Conservation (phyloP, 2,329 filamentous ascomycete species). For the Fusarium hainanense region DNA sequence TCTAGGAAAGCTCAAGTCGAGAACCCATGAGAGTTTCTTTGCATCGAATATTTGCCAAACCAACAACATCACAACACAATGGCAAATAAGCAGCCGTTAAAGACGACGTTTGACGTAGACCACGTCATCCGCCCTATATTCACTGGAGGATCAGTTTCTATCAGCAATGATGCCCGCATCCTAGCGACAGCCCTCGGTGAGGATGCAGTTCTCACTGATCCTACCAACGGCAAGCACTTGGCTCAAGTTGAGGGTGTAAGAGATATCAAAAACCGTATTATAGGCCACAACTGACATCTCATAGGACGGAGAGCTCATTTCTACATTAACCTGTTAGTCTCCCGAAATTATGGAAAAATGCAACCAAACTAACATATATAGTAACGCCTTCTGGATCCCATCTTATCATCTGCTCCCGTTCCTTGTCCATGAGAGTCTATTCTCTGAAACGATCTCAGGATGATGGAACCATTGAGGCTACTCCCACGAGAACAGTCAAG, state of each 20-base stretch:
- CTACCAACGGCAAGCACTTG: constrained; percentile 83
- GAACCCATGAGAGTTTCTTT: constrained; percentile 38
- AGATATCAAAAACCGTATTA: background rate
- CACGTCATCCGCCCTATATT: constrained; percentile 92
- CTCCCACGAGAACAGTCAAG: constrained; percentile 83
- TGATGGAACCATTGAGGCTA: constrained; percentile 69
- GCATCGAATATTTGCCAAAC: constrained; percentile 33
- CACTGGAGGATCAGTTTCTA: constrained; percentile 86
- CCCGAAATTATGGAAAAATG: background rate
- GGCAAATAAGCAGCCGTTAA: constrained; percentile 72
- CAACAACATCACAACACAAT: constrained; percentile 49
- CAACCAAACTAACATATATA: constrained; percentile 50
- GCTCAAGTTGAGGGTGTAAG: constrained; percentile 86
- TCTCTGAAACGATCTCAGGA: constrained; percentile 70
- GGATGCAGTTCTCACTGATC: constrained; percentile 87
- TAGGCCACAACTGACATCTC: constrained; percentile 32
- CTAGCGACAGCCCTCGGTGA: constrained; percentile 92
- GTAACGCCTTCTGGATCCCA: constrained; percentile 91
- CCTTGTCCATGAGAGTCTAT: constrained; percentile 95
- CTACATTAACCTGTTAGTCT: constrained; percentile 72
- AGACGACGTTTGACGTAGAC: constrained; percentile 89
- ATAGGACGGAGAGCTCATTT: constrained; percentile 83
- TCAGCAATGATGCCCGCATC: constrained; percentile 83
- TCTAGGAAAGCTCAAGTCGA: constrained; percentile 27
- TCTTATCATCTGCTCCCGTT: constrained; percentile 90